phyloP scores from a whole-genome alignment of 306 rosid genomes.

The Crotalaria pallida region DNA sequence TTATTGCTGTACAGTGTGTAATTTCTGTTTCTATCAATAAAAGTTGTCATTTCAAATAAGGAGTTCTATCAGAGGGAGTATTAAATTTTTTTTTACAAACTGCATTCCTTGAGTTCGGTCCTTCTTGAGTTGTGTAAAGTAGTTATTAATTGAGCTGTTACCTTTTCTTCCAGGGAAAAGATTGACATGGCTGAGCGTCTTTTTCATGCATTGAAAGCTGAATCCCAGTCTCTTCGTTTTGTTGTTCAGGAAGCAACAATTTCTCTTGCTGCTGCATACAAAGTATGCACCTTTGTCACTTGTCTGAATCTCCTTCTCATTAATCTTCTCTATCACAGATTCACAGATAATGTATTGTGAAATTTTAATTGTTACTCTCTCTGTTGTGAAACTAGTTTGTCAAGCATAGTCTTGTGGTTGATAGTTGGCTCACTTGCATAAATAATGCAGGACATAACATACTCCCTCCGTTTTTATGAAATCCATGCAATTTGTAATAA shows the following conservation, averaged over 20 bases:
- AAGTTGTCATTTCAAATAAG: too few relatives aligned
- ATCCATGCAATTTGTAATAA: not conserved
- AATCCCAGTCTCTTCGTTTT: slow-evolving; percentile 71
- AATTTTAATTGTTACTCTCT: slow-evolving; percentile 1
- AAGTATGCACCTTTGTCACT: slow-evolving; percentile 44
- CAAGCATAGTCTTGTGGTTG: not conserved
- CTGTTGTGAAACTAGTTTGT: slow-evolving; percentile 14
- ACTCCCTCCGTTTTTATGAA: not conserved
- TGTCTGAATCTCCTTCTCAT: slow-evolving; percentile 15
- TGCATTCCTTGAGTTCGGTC: slow-evolving; percentile 11
- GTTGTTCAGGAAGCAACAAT: slow-evolving; percentile 83
- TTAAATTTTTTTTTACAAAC: not conserved
- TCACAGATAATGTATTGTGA: not conserved
- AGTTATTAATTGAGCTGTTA: slow-evolving; percentile 15
- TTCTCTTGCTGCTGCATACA: slow-evolving; percentile 81
- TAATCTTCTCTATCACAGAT: not conserved
- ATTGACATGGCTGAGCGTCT: slow-evolving; percentile 85
- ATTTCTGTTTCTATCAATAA: too few relatives aligned
- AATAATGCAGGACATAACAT: not conserved
- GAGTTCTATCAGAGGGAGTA: too few relatives aligned
- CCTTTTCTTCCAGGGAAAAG: slow-evolving; percentile 56
- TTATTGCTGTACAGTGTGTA: too few relatives aligned
- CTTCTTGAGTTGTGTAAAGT: not conserved
- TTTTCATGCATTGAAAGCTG: slow-evolving; percentile 74
- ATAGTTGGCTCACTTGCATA: slow-evolving; percentile 15